Conservation (phyloP, 495 filamentous ascomycete genomes). For the Parathielavia appendiculata region DNA sequence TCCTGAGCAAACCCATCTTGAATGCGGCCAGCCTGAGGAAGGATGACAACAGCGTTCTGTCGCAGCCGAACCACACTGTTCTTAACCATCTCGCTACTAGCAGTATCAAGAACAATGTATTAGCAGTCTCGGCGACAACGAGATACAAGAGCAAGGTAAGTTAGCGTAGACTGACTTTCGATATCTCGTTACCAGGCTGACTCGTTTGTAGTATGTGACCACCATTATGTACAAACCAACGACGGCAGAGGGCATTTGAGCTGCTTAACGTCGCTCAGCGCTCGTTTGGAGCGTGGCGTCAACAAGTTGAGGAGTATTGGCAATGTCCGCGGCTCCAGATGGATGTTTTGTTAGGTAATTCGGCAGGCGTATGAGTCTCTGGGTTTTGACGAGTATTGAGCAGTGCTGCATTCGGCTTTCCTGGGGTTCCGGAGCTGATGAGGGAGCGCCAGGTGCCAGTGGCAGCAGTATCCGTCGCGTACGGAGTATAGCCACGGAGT, state of each 20-base stretch:
- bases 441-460: neutral
- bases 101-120: constrained; percentile 91
- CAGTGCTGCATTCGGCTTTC: neutral
- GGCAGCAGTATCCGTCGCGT: neutral
- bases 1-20: constrained; percentile 89
- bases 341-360: neutral
- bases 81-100: constrained; percentile 97
- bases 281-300: neutral
- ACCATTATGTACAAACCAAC: constrained; percentile 97
- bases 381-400: neutral
- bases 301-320: constrained; percentile 6
- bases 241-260: constrained; percentile 24
- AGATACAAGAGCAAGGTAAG: constrained; percentile 90
- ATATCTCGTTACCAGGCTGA: neutral
- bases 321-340: neutral
- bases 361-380: neutral
- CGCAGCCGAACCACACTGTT: constrained; percentile 94
- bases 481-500: constrained; percentile 1
- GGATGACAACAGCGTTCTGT: constrained; percentile 93
- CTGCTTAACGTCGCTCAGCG: neutral
- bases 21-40: constrained; percentile 88
- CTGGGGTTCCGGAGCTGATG: neutral
- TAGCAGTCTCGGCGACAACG: constrained; percentile 96
- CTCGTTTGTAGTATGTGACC: constrained; percentile 73
- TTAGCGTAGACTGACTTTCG: neutral